A percentile compares a stretch with the other conserved stretches of the same genome.
Conservation (phyloP, 2,329 filamentous ascomycete species). For the Diaporthe vexans region DNA sequence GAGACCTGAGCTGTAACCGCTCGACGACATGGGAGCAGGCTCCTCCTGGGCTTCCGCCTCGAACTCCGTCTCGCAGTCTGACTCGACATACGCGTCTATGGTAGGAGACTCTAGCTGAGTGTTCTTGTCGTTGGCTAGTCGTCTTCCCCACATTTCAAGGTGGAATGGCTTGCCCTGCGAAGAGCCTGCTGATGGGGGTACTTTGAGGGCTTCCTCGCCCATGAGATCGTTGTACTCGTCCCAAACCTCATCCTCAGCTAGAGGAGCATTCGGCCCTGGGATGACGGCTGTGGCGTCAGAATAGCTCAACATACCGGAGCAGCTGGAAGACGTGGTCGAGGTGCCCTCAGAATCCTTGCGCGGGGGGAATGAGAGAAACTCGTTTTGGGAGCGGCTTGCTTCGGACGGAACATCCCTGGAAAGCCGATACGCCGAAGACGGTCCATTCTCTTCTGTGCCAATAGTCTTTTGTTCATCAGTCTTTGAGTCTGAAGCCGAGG, state of each 20-base stretch:
- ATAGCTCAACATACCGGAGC: slow-evolving; percentile 73
- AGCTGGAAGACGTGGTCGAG: slow-evolving; percentile 72
- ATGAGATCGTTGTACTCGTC: slow-evolving; percentile 93
- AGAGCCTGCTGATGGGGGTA: slow-evolving; percentile 66
- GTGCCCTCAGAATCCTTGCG: slow-evolving; percentile 74
- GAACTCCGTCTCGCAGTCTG: slow-evolving; percentile 48
- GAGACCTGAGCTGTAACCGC: slow-evolving; percentile 69
- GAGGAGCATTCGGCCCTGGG: slow-evolving; percentile 71
- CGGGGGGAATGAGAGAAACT: slow-evolving; percentile 82
- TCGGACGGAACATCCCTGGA: slow-evolving; percentile 50
- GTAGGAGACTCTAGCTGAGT: slow-evolving; percentile 64
- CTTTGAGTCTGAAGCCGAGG: slow-evolving; percentile 54
- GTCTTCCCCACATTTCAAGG: slow-evolving; percentile 63
- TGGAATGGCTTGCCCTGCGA: slow-evolving; percentile 70
- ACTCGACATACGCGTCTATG: slow-evolving; percentile 50
- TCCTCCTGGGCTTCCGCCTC: slow-evolving; percentile 48
- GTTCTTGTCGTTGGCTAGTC: slow-evolving; percentile 52
- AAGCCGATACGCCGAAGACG: slow-evolving; percentile 50
- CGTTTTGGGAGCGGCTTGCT: slow-evolving; percentile 55
- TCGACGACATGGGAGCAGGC: slow-evolving; percentile 56
- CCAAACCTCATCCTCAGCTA: slow-evolving; percentile 91
- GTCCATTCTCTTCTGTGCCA: slow-evolving; percentile 50
- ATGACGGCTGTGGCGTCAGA: slow-evolving; percentile 76
- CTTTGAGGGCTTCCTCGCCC: slow-evolving; percentile 68
- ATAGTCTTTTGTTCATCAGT: slow-evolving; percentile 52